phyloP scores from a whole-genome alignment of 768 basidiomycete genomes.

The Suillus subluteus region DNA sequence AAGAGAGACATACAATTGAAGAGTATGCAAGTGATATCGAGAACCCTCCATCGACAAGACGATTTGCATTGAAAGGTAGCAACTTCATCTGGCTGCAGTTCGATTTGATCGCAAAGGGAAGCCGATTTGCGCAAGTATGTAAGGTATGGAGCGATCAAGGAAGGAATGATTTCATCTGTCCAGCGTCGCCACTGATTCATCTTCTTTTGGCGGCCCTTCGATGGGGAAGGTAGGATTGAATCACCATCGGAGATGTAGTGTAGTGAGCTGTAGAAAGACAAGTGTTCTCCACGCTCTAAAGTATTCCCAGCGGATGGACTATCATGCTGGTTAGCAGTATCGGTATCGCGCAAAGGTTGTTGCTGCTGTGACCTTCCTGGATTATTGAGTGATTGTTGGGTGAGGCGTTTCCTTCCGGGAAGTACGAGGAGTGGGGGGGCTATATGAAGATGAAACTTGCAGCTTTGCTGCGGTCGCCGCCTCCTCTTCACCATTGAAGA shows the following conservation, averaged over 20 bases:
- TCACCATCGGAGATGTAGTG: not conserved
- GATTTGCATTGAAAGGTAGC: not conserved
- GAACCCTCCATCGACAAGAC: not conserved
- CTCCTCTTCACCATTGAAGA: not conserved
- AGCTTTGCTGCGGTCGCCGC: not conserved
- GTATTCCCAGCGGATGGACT: not conserved
- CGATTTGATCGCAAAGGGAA: not conserved
- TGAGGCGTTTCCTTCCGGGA: not conserved
- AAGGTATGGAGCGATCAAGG: conserved; percentile 11
- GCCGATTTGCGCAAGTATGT: conserved; percentile 1
- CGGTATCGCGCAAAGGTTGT: not conserved
- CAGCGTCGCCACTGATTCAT: conserved; percentile 4
- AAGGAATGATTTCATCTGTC: not conserved
- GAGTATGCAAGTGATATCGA: not conserved
- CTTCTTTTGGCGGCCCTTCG: not conserved
- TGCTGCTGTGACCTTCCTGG: conserved; percentile 2
- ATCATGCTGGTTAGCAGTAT: not conserved
- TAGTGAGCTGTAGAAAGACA: not conserved
- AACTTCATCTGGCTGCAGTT: not conserved
- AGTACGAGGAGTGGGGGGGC: not conserved
- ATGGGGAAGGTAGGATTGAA: not conserved
- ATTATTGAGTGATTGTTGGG: not conserved
- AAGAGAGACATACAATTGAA: conserved; percentile 8
- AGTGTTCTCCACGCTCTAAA: not conserved
- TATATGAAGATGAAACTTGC: not conserved